Base-by-base conservation (phyloP, 1,139 yeast species). In the Pichia sp. region DNA sequence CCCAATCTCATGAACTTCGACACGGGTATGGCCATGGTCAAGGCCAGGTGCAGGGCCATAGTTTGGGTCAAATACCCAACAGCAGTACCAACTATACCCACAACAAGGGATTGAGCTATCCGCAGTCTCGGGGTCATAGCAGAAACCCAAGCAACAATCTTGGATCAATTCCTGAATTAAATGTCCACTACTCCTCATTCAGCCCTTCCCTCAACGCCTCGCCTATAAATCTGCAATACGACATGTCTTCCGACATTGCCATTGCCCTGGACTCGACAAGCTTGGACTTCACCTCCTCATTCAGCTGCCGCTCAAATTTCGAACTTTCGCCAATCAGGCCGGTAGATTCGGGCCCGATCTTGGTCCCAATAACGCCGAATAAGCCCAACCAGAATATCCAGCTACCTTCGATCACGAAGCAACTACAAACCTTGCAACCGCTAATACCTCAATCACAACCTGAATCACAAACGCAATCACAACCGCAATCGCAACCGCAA, bases 301-400 rank as follows among this genome's bases (percentile, higher is more conserved):
- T 84, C 66, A 82, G 85, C 64, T 82, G 86, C 62, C 79, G 76
- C 61, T 80, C 86, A 27, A 83, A 80, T 64, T 76, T 83, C 61
- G 88, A 84, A 63, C 68, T 84, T 30, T 81, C 85, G 27, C 89
- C 89, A 14, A 65, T 81, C 42, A 74, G 80, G 57, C 75, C 79
- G 8, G 73, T 74, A 14, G 64, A 61, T n/a, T 55, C 58, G 2
- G 88, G 88, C 1, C 87, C 88, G 3, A 71, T 83, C 50, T 71
- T 83, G 50, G 63, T 60, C 48, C 66, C 60, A 53, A 57, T 62
- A 83, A 80, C 66, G 75, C 87, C 84, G 5, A 77, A 76, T 70
- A 71, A 60, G 64, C 58, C 56, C 36, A 42, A 16, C 20, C 57
- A 49, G 33, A 50, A 33, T 20, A 14, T 49, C 24, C 55, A 43